Base-by-base conservation (phyloP, 1,139 yeast species). In the Pichia sp. region DNA sequence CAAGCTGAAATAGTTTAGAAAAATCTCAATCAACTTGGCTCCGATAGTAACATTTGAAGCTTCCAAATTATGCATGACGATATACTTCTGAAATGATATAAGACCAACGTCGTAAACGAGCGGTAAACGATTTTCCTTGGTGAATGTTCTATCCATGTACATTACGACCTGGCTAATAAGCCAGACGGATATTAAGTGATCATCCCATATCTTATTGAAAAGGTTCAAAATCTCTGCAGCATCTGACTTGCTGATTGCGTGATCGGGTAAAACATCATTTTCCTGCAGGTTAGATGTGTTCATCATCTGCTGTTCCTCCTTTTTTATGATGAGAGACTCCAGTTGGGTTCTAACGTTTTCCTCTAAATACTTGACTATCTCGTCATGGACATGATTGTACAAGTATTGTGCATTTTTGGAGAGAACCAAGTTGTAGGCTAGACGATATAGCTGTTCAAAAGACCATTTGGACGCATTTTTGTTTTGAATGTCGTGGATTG, bases 71-170 rank as follows among this genome's bases (percentile, higher is more conserved):
- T 70, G 70, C 57, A 74, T 74, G 34, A 78, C 67, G 43, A 77
- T 68, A 51, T 67, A 66, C 34, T 76, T 77, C 60, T 76, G 76
- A 59, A 71, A 73, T 4, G 62, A 59, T n/a, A 61, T 59, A 45
- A 69, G 59, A 0, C 97, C 96, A 49, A 86, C 76, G 64, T 90
- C 97, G 64, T 87, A 87, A 4, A 88, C 78, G 53, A 85, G 72
- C 1, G 90, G 81, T 51, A 81, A 72, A 61, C 82, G 83, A 56
- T 82, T 81, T 60, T 87, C 95, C 59, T 82, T 83, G 32, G 92
- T 88, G 62, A 87, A 90, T 0, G 90, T 96, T 47, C 96, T 78
- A 67, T 93, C 79, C 64, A 93, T 72, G 66, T 93, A 93, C 88
- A 90, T 85, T 69, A 90, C 72, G 4, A 93, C 87, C 67, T 93